Base-by-base conservation (phyloP, 148 eudicot genomes). In the Nepenthes gracilis region DNA sequence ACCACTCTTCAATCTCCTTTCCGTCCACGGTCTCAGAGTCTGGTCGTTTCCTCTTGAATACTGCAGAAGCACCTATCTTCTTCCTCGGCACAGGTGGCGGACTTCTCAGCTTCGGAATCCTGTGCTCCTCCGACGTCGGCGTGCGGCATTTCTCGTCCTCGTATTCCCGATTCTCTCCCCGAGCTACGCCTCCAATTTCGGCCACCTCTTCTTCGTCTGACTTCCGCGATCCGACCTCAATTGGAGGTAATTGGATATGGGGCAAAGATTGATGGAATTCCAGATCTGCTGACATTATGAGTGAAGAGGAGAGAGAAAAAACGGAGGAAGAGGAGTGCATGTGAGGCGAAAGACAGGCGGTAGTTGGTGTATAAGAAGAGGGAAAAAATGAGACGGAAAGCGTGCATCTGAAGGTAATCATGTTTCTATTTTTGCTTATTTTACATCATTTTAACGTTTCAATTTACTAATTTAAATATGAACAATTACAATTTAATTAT, bases 401-500 rank as follows among this genome's bases (percentile, higher is more conserved):
- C 57, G 70, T 67, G 70, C 49, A 58, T 58, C 6, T 57, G 48
- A 59, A 67, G 64, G 63, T 67, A 67, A 59, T 50, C 45, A 4
- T 40, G 8, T 8, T 40, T 4, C 45, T 40, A 23, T 23, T 23
- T 23, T 23, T 23, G 23, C 23, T 23, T 23, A 23, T 23, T 23
- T 23, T 23, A 23, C 23, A 23, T 23, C 23, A 23, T 23, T 23
- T 23, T 23, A 23, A 23, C 23, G 23, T 23, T 23, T 23, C 23
- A 23, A 23, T 23, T 23, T 23, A 23, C 23, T 23, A 23, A 23
- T 23, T 23, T 23, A 23, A 23, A 23, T 23, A 23, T 23, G 23
- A 23, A 23, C 23, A 23, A 23, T 23, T 23, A 23, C 23, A 23
- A 23, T 23, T 23, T 23, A 23, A 23, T 23, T 23, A 23, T 23